These are phyloP conservation scores for Nymphaea colorata DNA, from an alignment of 164 flowering plant species.

Conservation along the genomic window DNA sequence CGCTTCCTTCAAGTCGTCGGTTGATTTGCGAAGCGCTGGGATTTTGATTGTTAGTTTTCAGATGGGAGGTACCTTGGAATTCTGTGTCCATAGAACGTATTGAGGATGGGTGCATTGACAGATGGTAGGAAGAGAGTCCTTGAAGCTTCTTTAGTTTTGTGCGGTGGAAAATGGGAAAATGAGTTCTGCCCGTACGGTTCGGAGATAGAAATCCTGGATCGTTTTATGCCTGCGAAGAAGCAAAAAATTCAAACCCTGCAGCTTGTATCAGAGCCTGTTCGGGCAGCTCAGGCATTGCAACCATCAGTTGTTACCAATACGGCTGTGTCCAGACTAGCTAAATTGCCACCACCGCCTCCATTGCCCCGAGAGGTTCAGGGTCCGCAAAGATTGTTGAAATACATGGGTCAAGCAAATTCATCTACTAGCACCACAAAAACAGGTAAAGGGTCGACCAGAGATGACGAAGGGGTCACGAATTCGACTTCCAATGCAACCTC, in stretches of 20 bases:
- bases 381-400: conserved; percentile 1
- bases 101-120: neutral
- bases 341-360: conserved; percentile 2
- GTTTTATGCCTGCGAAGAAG: conserved; percentile 21
- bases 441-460: neutral
- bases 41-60: too few species aligned
- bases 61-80: too few species aligned
- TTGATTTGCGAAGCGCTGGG: too few species aligned
- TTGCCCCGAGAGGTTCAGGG: conserved; percentile 4
- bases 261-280: neutral
- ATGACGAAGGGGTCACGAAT: too few species aligned
- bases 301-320: conserved; percentile 11
- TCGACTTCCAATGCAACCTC: too few species aligned
- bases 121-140: neutral
- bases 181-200: conserved; percentile 7
- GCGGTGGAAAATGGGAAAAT: neutral
- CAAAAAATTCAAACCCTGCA: conserved; percentile 13
- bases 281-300: neutral
- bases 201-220: neutral
- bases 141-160: neutral
- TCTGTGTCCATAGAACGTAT: neutral
- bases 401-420: neutral
- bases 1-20: too few species aligned
- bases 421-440: neutral
- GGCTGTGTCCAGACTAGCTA: conserved; percentile 19